Evolutionary conservation across 2,329 filamentous ascomycete species (phyloP), one percentile per base, ranked within the genome.

Genomic region (Aspergillus costaricaensis): DNA sequence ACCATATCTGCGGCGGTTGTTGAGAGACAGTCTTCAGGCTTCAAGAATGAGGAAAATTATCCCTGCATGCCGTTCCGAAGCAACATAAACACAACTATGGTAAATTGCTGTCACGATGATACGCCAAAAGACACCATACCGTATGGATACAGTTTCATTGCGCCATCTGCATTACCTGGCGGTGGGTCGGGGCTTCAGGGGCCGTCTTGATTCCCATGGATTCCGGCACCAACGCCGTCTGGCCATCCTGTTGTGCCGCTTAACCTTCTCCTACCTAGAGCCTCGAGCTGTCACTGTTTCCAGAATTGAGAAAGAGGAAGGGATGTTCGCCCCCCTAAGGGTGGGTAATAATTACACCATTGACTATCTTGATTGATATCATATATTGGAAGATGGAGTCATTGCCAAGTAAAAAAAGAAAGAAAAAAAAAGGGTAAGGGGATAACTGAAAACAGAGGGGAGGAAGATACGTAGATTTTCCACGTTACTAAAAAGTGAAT

Each of bases 131-230:
- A 19, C 21, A 47, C 38, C n/a, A 39, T 47, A 47, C 53, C 38
- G 27, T 43, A 7, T 9, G 39, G n/a, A 41, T 55, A 55, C 41
- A 17, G 41, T 54, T 12, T 32, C 25, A 36, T 47, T 47, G 23
- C 27, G 39, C 30, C 25, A 44, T 21, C 38, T 43, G 4, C 9
- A 47, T 21, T 55, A 44, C 43, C 39, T 25, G 53, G 44, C 27
- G 53, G 53, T 43, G 41, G 53, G 36, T 39, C 36, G 17, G 51
- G 25, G 51, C 53, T 55, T 55, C 53, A 55, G 53, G 53, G 53
- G 53, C 53, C 53, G 53, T 47, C 53, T 36, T 47, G 53, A 55
- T 41, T 55, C 43, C 53, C 53, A 44, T 55, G 53, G 53, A 47
- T 55, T 44, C 53, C 41, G 53, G 27, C 32, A 53, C 41, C 23